These are phyloP conservation scores for Umbelopsis isabellina DNA, from an alignment of 192 early-diverging fungal species.

Conservation along the genomic window DNA sequence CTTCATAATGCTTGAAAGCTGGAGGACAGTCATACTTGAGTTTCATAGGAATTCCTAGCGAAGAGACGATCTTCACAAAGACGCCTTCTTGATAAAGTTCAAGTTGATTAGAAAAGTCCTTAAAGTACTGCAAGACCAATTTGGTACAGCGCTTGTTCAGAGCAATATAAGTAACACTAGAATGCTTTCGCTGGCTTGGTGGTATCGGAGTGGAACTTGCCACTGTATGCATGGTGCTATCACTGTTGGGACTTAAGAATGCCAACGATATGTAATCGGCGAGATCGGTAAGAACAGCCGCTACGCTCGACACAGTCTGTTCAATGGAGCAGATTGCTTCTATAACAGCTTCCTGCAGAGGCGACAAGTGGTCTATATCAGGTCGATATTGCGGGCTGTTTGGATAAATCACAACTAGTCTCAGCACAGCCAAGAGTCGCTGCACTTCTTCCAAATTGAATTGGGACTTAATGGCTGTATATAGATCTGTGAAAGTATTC, in stretches of 20 bases:
- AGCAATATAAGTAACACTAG: conserved; percentile 72
- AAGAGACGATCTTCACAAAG: conserved; percentile 54
- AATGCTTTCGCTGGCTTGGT: conserved; percentile 35
- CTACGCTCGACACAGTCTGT: conserved; percentile 23
- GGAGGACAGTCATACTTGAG: conserved; percentile 76
- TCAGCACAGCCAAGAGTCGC: conserved; percentile 50
- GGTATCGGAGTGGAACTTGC: conserved; percentile 19
- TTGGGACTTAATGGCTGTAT: conserved; percentile 52
- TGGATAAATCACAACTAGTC: conserved; percentile 64
- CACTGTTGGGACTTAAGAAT: conserved; percentile 37
- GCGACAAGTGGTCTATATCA: conserved; percentile 64
- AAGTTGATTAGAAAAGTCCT: conserved; percentile 47
- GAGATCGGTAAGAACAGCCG: conserved; percentile 45
- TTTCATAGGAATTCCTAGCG: conserved; percentile 72
- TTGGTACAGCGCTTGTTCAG: conserved; percentile 67
- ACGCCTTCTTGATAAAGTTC: conserved; percentile 58
- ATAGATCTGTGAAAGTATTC: conserved; percentile 64
- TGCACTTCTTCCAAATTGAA: conserved; percentile 61
- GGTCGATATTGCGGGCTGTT: conserved; percentile 58
- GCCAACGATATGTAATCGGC: conserved; percentile 49
- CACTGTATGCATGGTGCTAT: conserved; percentile 16
- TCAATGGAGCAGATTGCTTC: conserved; percentile 55
- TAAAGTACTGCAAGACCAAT: conserved; percentile 57
- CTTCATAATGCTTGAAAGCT: conserved; percentile 64
- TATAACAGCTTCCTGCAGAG: conserved; percentile 71